These are phyloP conservation scores for Fragosphaeria purpurea DNA, from an alignment of 2,329 filamentous ascomycete species.

Conservation along the genomic window DNA sequence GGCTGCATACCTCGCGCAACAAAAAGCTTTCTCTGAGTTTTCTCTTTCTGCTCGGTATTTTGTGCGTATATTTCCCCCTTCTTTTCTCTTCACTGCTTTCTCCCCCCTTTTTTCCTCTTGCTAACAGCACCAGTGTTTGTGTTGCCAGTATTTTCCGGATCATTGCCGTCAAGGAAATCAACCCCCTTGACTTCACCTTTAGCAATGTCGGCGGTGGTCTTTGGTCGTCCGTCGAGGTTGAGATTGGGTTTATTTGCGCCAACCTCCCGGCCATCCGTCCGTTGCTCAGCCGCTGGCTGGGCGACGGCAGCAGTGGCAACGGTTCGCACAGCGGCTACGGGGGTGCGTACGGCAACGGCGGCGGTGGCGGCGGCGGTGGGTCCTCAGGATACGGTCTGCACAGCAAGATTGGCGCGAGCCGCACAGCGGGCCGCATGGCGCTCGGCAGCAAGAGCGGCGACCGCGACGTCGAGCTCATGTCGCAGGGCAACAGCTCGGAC, in stretches of 20 bases:
- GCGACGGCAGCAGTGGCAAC: slow-evolving; percentile 1
- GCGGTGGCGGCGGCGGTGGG: not conserved
- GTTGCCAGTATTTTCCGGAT: slow-evolving; percentile 13
- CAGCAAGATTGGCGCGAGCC: slow-evolving; percentile 9
- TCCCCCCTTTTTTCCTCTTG: not conserved
- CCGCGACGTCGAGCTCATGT: slow-evolving; percentile 9
- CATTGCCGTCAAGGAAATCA: slow-evolving; percentile 9
- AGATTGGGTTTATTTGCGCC: slow-evolving; percentile 11
- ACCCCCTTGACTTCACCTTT: slow-evolving; percentile 11
- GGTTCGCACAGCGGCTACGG: slow-evolving; percentile 4
- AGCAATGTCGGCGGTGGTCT: slow-evolving; percentile 9
- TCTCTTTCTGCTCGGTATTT: slow-evolving; percentile 21
- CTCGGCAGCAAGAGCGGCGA: slow-evolving; percentile 8
- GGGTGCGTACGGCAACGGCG: not conserved
- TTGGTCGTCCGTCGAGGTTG: slow-evolving; percentile 11
- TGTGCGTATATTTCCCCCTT: slow-evolving; percentile 15
- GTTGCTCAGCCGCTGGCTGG: slow-evolving; percentile 6
- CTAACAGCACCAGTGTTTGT: slow-evolving; percentile 4
- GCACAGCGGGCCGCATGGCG: slow-evolving; percentile 4
- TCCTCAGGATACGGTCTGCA: slow-evolving; percentile 4
- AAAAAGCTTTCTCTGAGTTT: slow-evolving; percentile 22
- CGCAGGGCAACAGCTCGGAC: slow-evolving; percentile 9
- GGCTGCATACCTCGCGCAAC: slow-evolving; percentile 18
- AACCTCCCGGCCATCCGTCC: slow-evolving; percentile 10
- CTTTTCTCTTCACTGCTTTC: too few relatives aligned